These are phyloP conservation scores for Leccinum cinnamomeum DNA, from an alignment of 1,284 basidiomycete species.

Conservation along the genomic window DNA sequence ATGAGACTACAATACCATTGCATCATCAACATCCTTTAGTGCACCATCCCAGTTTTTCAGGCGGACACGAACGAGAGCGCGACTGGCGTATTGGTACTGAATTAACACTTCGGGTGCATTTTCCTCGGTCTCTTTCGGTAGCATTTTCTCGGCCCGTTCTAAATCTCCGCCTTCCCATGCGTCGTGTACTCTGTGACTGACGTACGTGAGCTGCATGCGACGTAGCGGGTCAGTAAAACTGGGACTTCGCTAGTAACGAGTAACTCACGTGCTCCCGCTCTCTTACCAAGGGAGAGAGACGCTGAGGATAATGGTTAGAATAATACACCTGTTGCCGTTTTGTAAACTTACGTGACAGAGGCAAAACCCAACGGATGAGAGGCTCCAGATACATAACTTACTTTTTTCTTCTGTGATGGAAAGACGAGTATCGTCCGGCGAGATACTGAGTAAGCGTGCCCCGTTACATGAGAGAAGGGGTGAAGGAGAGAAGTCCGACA, in stretches of 20 bases:
- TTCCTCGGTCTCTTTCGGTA: too few species aligned
- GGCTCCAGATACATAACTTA: background rate
- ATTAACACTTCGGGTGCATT: too few species aligned
- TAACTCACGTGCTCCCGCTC: constrained; percentile 8
- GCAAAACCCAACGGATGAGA: background rate
- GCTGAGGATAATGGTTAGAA: constrained; percentile 1
- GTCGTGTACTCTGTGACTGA: background rate
- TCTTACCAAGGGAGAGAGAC: background rate
- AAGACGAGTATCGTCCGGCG: constrained; percentile 3
- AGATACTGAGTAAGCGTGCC: background rate
- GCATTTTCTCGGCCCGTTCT: too few species aligned
- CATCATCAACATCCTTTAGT: background rate
- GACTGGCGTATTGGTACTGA: too few species aligned
- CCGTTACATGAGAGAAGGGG: constrained; percentile 1
- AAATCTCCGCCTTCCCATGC: background rate
- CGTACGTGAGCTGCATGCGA: constrained; percentile 9
- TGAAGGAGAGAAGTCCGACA: background rate
- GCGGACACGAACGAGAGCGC: constrained; percentile 1
- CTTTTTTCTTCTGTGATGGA: background rate
- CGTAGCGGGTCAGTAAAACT: background rate
- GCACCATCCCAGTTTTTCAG: background rate
- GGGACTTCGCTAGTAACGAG: background rate
- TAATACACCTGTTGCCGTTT: background rate
- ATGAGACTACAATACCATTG: background rate
- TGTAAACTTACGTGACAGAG: constrained; percentile 1